phyloP scores from a whole-genome alignment of 352 stramenopile genomes.

The Globisporangium carolinianum region DNA sequence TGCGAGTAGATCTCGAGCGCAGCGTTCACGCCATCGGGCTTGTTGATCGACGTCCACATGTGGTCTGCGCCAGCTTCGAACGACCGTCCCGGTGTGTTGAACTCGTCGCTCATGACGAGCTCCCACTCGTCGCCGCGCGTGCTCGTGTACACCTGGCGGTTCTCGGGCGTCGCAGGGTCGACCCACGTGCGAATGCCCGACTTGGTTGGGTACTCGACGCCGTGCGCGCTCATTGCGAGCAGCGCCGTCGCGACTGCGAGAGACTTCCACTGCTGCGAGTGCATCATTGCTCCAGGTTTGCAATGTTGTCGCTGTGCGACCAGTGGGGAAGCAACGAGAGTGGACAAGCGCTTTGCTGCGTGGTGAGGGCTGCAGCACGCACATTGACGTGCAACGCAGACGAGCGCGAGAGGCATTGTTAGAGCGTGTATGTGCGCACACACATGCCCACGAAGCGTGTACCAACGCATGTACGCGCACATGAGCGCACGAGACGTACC shows the following conservation, averaged over 20 bases:
- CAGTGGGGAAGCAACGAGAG: too few relatives aligned
- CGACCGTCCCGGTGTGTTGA: conserved; percentile 54
- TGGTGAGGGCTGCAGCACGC: too few relatives aligned
- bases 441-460: too few relatives aligned
- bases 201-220: conserved; percentile 16
- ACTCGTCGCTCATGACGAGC: conserved; percentile 75
- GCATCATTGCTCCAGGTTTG: not conserved
- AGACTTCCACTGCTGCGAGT: not conserved
- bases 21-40: conserved; percentile 64
- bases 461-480: too few relatives aligned
- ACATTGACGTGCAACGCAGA: too few relatives aligned
- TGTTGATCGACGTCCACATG: conserved; percentile 87
- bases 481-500: too few relatives aligned
- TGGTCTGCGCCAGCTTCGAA: conserved; percentile 93
- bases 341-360: too few relatives aligned
- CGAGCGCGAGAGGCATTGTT: too few relatives aligned
- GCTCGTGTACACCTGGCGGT: conserved; percentile 34
- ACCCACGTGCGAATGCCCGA: conserved; percentile 57
- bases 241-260: not conserved
- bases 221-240: not conserved
- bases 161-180: conserved; percentile 39
- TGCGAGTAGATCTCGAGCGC: conserved; percentile 64
- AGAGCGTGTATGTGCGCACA: too few relatives aligned
- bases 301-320: not conserved
- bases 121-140: conserved; percentile 51